phyloP scores from a whole-genome alignment of 768 basidiomycete species.

The Tephrocybe sp. region DNA sequence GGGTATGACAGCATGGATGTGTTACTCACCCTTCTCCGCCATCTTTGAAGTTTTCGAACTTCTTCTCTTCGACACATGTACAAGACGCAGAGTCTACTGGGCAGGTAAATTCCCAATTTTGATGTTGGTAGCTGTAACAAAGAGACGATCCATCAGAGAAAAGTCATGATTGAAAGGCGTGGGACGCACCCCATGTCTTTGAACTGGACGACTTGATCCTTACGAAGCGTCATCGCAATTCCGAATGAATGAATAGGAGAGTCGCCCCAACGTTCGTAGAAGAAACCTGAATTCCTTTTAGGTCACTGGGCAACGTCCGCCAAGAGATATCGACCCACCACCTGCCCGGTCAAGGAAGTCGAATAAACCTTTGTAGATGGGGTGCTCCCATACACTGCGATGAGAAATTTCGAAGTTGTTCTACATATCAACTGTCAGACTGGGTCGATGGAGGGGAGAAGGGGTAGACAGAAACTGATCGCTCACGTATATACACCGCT shows the following conservation, averaged over 20 bases:
- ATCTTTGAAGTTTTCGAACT: conserved; percentile 14
- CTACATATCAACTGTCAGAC: conserved; percentile 7
- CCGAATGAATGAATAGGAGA: conserved; percentile 29
- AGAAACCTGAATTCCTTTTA: conserved; percentile 21
- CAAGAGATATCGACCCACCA: conserved; percentile 10
- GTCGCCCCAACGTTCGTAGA: conserved; percentile 31
- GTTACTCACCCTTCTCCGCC: conserved; percentile 12
- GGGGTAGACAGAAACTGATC: neutral
- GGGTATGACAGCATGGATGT: neutral
- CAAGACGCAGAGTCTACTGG: conserved; percentile 20
- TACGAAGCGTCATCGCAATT: conserved; percentile 26
- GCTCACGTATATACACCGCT: conserved; percentile 30
- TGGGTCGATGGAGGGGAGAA: neutral
- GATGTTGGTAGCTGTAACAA: conserved; percentile 25
- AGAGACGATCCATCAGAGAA: neutral
- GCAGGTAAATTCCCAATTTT: conserved; percentile 26
- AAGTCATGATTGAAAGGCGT: neutral
- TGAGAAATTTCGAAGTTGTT: conserved; percentile 33
- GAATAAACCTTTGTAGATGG: conserved; percentile 25
- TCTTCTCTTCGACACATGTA: conserved; percentile 22
- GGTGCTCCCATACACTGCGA: conserved; percentile 26
- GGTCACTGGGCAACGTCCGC: neutral
- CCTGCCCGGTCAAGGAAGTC: conserved; percentile 25
- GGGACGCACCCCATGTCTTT: conserved; percentile 22
- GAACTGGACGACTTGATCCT: conserved; percentile 28